phyloP scores from a whole-genome alignment of 176 grass and related monocot genomes.

The Oryza australiensis region DNA sequence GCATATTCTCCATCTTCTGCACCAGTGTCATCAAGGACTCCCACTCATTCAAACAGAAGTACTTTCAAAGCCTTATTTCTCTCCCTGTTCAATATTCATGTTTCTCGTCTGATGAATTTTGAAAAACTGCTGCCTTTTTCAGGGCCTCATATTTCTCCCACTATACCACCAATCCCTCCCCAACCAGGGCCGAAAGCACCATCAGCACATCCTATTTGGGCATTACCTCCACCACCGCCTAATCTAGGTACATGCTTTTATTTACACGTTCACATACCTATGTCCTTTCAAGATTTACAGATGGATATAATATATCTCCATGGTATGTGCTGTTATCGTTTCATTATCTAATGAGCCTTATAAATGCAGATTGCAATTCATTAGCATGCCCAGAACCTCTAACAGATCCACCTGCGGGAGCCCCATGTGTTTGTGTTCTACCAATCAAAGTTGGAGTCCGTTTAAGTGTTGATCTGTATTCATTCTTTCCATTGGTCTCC shows the following conservation, averaged over 20 bases:
- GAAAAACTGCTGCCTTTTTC: slow-evolving; percentile 24
- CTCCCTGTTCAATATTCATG: not conserved
- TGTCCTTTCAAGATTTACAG: slow-evolving; percentile 5
- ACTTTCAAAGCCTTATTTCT: slow-evolving; percentile 35
- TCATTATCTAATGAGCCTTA: slow-evolving; percentile 24
- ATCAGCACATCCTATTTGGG: slow-evolving; percentile 62
- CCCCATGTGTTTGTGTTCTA: slow-evolving; percentile 87
- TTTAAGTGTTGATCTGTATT: slow-evolving; percentile 71
- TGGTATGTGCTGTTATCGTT: not conserved
- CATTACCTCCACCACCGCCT: slow-evolving; percentile 93
- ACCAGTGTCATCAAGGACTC: slow-evolving; percentile 28
- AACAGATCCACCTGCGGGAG: slow-evolving; percentile 67
- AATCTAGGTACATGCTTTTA: slow-evolving; percentile 56
- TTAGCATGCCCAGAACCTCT: slow-evolving; percentile 79
- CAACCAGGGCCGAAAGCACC: slow-evolving; percentile 48
- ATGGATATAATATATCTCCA: not conserved
- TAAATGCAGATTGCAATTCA: slow-evolving; percentile 74
- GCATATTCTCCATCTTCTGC: slow-evolving; percentile 57
- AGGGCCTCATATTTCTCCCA: slow-evolving; percentile 63
- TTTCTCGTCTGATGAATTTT: slow-evolving; percentile 16
- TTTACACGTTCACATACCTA: not conserved
- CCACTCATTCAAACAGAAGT: slow-evolving; percentile 50
- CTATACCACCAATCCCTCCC: slow-evolving; percentile 53
- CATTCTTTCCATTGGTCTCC: slow-evolving; percentile 94
- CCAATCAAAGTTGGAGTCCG: slow-evolving; percentile 93